Base-by-base conservation (phyloP, 306 rosid genomes). In the Inga leiocalycina region DNA sequence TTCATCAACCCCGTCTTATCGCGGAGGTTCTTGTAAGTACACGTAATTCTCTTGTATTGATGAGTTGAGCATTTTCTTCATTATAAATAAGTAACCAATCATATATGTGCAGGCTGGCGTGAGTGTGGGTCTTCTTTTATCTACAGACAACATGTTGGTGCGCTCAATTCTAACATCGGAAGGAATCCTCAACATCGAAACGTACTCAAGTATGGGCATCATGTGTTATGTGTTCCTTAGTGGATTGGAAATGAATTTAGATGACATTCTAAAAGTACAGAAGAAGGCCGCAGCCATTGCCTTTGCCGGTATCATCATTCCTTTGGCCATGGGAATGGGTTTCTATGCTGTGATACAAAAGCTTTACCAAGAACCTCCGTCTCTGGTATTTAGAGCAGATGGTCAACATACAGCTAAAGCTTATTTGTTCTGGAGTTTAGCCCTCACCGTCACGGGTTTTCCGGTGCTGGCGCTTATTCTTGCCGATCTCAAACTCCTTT, bases 1-100 rank as follows among this genome's bases (percentile, higher is more conserved):
- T 86, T 7, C 48, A 71, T 80, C 89, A 79, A 45, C 89, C 89
- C 71, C 82, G 75, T 71, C 48, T 86, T 14, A 32, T 86, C 69
- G 81, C 82, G 17, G 89, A 86, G 32, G 45, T 82, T 69, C 46
- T 82, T 16, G 86, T 79, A 82, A 86, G 89, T 82, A 61, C 34
- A 56, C 0, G 30, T n/a, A 39, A 39, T 57, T 57, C 64, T 57
- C 30, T 8, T 57, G 1, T n/a, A 48, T 48, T 44, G 48, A 44
- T 3, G 4, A 54, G 17, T 62, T 27, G 17, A 27, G 37, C 35
- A 27, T 27, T 62, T 62, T 24, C 35, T 62, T 27, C 16, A 27
- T 10, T 62, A 3, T 3, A 27, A 22, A 64, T 71, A 8, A 12
- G 15, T 49, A 49, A 12, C 17, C 5, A 4, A 16, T 3, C 19